phyloP scores from a whole-genome alignment of 257 asterid genomes.

The Nyctanthes arbortristis region DNA sequence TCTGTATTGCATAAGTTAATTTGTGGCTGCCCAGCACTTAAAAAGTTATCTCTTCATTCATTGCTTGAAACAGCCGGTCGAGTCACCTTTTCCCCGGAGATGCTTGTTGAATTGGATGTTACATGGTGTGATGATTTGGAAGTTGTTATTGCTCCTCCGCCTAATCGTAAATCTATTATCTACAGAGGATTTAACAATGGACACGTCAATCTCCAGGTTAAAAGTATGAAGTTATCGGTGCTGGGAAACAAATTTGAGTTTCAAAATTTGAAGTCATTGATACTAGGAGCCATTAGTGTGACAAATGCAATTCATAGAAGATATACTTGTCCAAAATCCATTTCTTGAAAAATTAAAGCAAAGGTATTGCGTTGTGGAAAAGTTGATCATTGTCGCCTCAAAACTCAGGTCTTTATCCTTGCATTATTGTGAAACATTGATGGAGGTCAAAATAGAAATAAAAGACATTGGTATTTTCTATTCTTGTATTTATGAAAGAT shows the following conservation, averaged over 20 bases:
- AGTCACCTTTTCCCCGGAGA: neutral
- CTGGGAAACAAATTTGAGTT: neutral
- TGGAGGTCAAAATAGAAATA: neutral
- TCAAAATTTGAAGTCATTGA: neutral
- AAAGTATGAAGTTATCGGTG: too few species aligned
- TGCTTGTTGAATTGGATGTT: neutral
- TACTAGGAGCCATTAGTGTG: neutral
- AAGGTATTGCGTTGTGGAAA: neutral
- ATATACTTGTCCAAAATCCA: neutral
- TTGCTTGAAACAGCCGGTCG: neutral
- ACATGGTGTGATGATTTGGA: neutral
- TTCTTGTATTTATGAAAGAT: too few species aligned
- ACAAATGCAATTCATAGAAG: neutral
- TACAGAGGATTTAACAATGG: neutral
- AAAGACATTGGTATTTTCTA: too few species aligned
- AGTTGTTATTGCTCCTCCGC: neutral
- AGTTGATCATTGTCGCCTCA: neutral
- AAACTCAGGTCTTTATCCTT: neutral
- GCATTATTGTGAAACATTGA: neutral
- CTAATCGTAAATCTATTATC: neutral
- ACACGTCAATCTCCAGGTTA: too few species aligned
- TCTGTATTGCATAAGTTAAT: neutral
- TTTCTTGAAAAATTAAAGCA: neutral
- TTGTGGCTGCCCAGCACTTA: neutral
- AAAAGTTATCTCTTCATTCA: neutral